These are phyloP conservation scores for Aureobasidium vineae DNA, from an alignment of 2,329 filamentous ascomycete genomes.

Conservation along the genomic window DNA sequence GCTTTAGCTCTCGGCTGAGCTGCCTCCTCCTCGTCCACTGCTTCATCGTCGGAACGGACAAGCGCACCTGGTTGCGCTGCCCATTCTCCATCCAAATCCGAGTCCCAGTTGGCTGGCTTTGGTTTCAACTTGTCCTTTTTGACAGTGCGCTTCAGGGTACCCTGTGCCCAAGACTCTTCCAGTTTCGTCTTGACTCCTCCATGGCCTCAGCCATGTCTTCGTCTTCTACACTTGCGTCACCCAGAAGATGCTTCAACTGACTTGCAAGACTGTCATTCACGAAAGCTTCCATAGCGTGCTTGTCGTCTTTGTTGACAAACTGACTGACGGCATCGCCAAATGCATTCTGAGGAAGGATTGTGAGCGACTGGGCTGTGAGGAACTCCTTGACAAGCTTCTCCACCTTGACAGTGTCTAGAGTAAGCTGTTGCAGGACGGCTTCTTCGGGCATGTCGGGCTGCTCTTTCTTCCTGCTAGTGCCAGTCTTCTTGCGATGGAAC, in stretches of 20 bases:
- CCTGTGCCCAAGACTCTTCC: slow-evolving; percentile 70
- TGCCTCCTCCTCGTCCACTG: slow-evolving; percentile 42
- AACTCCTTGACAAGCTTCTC: slow-evolving; percentile 87
- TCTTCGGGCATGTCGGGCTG: slow-evolving; percentile 62
- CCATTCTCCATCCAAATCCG: slow-evolving; percentile 85
- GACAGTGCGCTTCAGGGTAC: slow-evolving; percentile 54
- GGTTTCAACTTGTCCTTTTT: slow-evolving; percentile 58
- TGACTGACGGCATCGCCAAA: slow-evolving; percentile 92
- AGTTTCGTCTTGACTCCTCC: slow-evolving; percentile 57
- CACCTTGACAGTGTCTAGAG: slow-evolving; percentile 76
- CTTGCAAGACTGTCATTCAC: slow-evolving; percentile 45
- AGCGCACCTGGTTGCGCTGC: slow-evolving; percentile 71
- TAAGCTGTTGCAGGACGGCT: slow-evolving; percentile 59
- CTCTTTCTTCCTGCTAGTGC: slow-evolving; percentile 50
- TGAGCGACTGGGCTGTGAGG: slow-evolving; percentile 80
- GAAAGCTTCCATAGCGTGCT: slow-evolving; percentile 70
- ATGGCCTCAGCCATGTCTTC: slow-evolving; percentile 61
- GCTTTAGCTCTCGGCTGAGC: slow-evolving; percentile 40
- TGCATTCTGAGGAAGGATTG: slow-evolving; percentile 86
- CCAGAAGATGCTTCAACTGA: slow-evolving; percentile 54
- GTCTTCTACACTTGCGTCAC: slow-evolving; percentile 61
- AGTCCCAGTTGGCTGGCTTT: slow-evolving; percentile 80
- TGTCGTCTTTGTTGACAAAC: slow-evolving; percentile 94
- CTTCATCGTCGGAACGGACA: slow-evolving; percentile 52
- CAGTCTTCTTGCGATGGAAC: slow-evolving; percentile 85